Evolutionary conservation across 2,329 filamentous ascomycete species (phyloP).

Genomic region (Fusarium globosum): DNA sequence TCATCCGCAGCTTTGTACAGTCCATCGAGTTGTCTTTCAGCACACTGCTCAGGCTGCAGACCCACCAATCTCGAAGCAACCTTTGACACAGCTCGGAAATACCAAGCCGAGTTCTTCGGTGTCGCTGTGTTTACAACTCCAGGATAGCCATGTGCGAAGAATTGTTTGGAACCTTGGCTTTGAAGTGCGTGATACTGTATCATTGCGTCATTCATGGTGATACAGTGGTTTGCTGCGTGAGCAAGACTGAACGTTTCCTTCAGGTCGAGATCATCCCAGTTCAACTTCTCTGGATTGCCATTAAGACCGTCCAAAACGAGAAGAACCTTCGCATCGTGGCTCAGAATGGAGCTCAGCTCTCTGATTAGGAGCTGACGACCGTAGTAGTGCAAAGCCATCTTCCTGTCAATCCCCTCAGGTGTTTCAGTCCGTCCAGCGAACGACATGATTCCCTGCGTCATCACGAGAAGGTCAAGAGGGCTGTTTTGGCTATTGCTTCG

Average conservation of each 20-base stretch:
- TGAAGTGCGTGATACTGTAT: conserved; percentile 48
- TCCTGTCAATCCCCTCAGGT: conserved; percentile 56
- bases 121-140: conserved; percentile 48
- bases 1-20: conserved; percentile 11
- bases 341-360: conserved; percentile 53
- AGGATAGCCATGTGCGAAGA: conserved; percentile 56
- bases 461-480: conserved; percentile 52
- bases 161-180: neutral
- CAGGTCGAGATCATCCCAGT: conserved; percentile 55
- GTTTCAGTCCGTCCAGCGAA: conserved; percentile 53
- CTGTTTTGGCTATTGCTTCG: conserved; percentile 17
- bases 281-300: conserved; percentile 49
- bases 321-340: conserved; percentile 51
- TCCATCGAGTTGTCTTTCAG: conserved; percentile 44
- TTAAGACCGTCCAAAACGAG: conserved; percentile 49
- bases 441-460: conserved; percentile 53
- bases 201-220: conserved; percentile 54
- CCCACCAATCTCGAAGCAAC: conserved; percentile 48
- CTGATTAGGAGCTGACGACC: conserved; percentile 56
- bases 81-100: conserved; percentile 42
- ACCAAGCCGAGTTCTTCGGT: neutral
- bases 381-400: conserved; percentile 59
- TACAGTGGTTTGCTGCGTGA: conserved; percentile 52
- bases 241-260: conserved; percentile 48
- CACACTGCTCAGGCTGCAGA: conserved; percentile 44